Evolutionary conservation across 148 eudicot genomes (phyloP).

Genomic region (Amaranthus cruentus): DNA sequence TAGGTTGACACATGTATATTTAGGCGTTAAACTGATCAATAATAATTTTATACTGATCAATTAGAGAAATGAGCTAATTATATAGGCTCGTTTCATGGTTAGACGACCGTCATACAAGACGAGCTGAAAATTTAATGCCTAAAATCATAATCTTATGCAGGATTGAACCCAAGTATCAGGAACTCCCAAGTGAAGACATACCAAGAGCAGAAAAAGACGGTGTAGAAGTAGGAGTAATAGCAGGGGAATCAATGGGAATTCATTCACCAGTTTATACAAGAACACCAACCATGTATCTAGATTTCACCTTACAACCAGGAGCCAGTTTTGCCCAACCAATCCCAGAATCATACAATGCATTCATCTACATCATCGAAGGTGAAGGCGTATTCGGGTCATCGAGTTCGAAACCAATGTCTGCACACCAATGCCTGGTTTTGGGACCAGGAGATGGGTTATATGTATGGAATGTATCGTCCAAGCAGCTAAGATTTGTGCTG

Average conservation of each 20-base stretch:
- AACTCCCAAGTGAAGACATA: constrained; percentile 56
- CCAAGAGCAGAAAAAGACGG: constrained; percentile 54
- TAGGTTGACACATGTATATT: no score
- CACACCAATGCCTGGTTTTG: constrained; percentile 66
- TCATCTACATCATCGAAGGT: constrained; percentile 67
- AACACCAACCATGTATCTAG: constrained; percentile 93
- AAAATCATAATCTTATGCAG: constrained; percentile 31
- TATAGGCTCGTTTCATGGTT: no score
- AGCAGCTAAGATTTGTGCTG: constrained; percentile 52
- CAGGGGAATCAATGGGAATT: constrained; percentile 92
- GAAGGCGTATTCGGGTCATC: constrained; percentile 63
- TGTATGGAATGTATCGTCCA: constrained; percentile 63
- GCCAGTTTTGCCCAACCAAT: constrained; percentile 57
- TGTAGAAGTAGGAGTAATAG: constrained; percentile 66
- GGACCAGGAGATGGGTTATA: constrained; percentile 77
- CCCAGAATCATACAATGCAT: constrained; percentile 67
- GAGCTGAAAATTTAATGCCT: background rate
- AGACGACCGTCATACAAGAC: no score
- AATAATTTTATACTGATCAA: no score
- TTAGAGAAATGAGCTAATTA: no score
- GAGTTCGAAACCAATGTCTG: constrained; percentile 33
- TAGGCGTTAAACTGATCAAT: no score
- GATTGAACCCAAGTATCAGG: constrained; percentile 91
- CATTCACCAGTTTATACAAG: constrained; percentile 76
- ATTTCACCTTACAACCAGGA: constrained; percentile 65